Evolutionary conservation across 345 rosid species (phyloP), one percentile per base, ranked within the genome.

Genomic region (Heritiera littoralis): DNA sequence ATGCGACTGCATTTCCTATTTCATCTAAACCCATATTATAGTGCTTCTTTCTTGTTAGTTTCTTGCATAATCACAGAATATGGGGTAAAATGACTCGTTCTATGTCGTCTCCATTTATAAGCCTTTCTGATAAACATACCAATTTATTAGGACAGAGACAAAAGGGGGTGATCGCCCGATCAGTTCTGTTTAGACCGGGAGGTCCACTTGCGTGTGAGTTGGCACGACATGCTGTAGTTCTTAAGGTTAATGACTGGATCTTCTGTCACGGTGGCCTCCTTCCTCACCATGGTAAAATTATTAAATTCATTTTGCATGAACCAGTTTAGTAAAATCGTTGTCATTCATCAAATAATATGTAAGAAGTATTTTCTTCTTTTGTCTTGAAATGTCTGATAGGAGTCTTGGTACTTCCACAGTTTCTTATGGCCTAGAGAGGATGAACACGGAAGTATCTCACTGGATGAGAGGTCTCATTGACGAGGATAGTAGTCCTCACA

Each of bases 231-330:
- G 83, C 91, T 28, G 94, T 93, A 51, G 87, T 87, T 51, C 89
- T 95, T 69, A 89, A 86, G 81, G 87, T 93, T 79, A 95, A 95
- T 84, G 93, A 95, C 77, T 95, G 99, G 98, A 76, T 95, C 60
- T 95, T 95, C 86, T 95, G 99, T 79, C 98, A 95, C 23, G 99
- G 98, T 9, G 98, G 99, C 74, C 91, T 95, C 79, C 97, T 93
- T 83, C 98, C 99, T 86, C 94, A 84, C 79, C 98, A 95, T 58
- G 99, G 98, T 95, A 90, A 68, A 40, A 51, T 54, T 58, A 0
- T 38, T 46, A 45, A 58, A 69, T 35, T 67, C 66, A 18, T 54
- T 82, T 30, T 65, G 15, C 18, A 66, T 75, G 75, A 84, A 66
- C 38, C 58, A 14, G 77, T 20, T 38, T 20, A 52, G 41, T 43